phyloP scores from a whole-genome alignment of 2,329 filamentous ascomycete species.

The Botryosphaeria dothidea region DNA sequence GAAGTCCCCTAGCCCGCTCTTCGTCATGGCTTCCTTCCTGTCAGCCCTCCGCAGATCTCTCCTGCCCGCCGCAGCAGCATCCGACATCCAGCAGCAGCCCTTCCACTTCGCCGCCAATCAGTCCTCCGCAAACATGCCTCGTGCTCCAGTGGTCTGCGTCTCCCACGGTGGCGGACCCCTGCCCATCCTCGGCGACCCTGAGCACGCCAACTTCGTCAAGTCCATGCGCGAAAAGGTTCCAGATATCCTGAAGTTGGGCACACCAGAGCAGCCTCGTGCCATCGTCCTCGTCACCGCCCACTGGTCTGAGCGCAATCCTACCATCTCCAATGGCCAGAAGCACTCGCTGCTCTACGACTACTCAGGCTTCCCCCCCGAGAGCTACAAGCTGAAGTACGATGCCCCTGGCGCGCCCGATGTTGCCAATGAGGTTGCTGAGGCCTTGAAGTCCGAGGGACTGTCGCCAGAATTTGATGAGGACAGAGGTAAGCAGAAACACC shows the following conservation, averaged over 20 bases:
- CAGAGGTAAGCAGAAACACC: constrained; percentile 29
- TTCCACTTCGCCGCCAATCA: constrained; percentile 14
- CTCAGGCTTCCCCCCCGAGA: constrained; percentile 58
- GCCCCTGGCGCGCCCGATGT: constrained; percentile 58
- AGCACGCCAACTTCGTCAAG: constrained; percentile 51
- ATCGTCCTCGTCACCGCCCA: constrained; percentile 62
- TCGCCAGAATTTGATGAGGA: constrained; percentile 31
- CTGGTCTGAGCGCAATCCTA: constrained; percentile 54
- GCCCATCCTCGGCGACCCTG: constrained; percentile 58
- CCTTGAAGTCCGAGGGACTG: constrained; percentile 51
- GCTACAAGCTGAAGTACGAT: constrained; percentile 58
- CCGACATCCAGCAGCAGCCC: constrained; percentile 6
- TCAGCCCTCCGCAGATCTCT: background rate
- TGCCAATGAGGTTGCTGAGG: constrained; percentile 51
- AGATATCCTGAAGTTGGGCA: constrained; percentile 56
- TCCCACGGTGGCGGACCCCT: constrained; percentile 54
- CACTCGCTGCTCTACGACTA: constrained; percentile 61
- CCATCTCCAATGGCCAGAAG: constrained; percentile 51
- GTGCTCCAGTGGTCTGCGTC: constrained; percentile 41
- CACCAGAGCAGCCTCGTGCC: constrained; percentile 50
- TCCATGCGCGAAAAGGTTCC: constrained; percentile 58
- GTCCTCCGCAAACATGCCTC: constrained; percentile 22
- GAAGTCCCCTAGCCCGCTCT: constrained; percentile 1
- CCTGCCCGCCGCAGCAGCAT: background rate
- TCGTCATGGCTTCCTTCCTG: constrained; percentile 14